Evolutionary conservation across 371 early-diverging fungal species (phyloP).

Genomic region (Apophysomyces ossiformis): DNA sequence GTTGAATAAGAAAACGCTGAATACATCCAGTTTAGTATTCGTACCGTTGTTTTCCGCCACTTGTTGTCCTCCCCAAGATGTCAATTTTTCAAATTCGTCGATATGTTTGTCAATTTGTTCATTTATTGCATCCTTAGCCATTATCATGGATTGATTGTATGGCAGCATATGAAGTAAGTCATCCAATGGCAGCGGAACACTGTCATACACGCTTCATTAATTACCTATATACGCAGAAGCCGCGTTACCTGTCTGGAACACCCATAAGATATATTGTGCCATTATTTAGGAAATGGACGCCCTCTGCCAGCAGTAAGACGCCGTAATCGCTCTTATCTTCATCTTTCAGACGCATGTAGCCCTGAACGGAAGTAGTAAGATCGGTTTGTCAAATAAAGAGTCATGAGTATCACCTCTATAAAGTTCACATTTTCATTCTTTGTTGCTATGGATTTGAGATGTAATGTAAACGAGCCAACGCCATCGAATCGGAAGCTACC

Average conservation of each 20-base stretch:
- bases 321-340: conserved; percentile 59
- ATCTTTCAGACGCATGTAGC: conserved; percentile 56
- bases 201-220: conserved; percentile 10
- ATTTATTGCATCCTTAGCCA: conserved; percentile 25
- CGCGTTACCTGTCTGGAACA: conserved; percentile 55
- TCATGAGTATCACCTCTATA: conserved; percentile 46
- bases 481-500: conserved; percentile 39
- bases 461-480: conserved; percentile 49
- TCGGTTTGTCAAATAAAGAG: not conserved
- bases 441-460: conserved; percentile 52
- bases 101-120: conserved; percentile 45
- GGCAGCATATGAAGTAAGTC: conserved; percentile 66
- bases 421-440: conserved; percentile 53
- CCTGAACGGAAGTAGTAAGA: conserved; percentile 33
- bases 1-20: conserved; percentile 7
- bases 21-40: not conserved
- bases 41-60: conserved; percentile 16
- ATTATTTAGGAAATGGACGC: conserved; percentile 59
- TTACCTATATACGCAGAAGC: not conserved
- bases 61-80: conserved; percentile 20
- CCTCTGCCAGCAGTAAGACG: conserved; percentile 56
- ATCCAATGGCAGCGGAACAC: conserved; percentile 40
- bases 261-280: conserved; percentile 64
- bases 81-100: conserved; percentile 30
- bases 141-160: conserved; percentile 43